Conservation (phyloP, 768 basidiomycete genomes). For the Clavulina sp. region DNA sequence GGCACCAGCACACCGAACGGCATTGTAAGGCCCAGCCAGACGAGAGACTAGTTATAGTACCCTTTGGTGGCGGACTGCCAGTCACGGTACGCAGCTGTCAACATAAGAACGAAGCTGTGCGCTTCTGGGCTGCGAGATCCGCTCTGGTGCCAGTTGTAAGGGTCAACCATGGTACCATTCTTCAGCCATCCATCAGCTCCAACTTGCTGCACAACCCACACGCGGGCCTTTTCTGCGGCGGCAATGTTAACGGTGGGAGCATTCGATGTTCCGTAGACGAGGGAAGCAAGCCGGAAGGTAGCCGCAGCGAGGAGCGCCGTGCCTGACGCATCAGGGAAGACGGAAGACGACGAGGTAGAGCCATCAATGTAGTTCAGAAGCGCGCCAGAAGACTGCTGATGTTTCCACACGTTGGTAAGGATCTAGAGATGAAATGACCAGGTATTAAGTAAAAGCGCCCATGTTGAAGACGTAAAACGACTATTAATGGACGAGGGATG, state of each 20-base stretch:
- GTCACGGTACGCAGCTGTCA: slow-evolving; percentile 60
- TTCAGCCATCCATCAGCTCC: slow-evolving; percentile 40
- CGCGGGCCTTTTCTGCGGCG: neutral
- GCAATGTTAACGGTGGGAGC: neutral
- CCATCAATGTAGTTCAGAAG: slow-evolving; percentile 62
- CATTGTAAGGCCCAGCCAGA: too few relatives aligned
- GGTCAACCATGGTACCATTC: slow-evolving; percentile 68
- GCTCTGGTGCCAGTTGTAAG: slow-evolving; percentile 30
- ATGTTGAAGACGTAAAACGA: too few relatives aligned
- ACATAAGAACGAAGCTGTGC: slow-evolving; percentile 59
- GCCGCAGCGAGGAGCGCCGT: slow-evolving; percentile 60
- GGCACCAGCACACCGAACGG: too few relatives aligned
- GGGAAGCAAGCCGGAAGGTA: slow-evolving; percentile 49
- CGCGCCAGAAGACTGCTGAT: slow-evolving; percentile 20
- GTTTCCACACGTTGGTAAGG: slow-evolving; percentile 46
- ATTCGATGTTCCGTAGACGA: slow-evolving; percentile 3
- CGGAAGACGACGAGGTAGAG: slow-evolving; percentile 18
- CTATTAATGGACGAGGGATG: too few relatives aligned
- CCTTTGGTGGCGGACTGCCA: too few relatives aligned
- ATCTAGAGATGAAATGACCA: too few relatives aligned
- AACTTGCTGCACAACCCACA: slow-evolving; percentile 1
- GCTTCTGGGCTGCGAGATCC: slow-evolving; percentile 52
- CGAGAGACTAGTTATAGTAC: too few relatives aligned
- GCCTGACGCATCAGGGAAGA: slow-evolving; percentile 54
- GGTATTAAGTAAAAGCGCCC: too few relatives aligned